Evolutionary conservation across 2,329 filamentous ascomycete genomes (phyloP), one percentile per base, ranked within the genome.

Genomic region (Venturia oleaginea): DNA sequence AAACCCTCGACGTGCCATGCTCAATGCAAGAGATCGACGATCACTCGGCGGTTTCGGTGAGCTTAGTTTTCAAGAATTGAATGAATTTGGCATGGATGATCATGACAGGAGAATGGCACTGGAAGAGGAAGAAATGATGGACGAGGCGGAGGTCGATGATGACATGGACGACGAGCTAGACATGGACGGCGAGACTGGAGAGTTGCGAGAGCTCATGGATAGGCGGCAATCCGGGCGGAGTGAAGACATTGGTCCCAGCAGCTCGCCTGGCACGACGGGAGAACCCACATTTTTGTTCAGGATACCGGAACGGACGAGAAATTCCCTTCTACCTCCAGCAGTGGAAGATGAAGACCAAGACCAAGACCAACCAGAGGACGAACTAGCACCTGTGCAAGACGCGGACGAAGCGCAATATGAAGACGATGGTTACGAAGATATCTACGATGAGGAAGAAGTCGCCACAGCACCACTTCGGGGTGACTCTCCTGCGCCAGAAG

Each of bases 31-130:
- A 37, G 51, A 79, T 4, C 76, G 79, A n/a, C 78, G 80, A 1
- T 81, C 80, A 3, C 75, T 81, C 17, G 79, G 81, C 30, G 79
- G 73, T 27, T 46, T 46, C 24, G 60, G 34, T 43, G 64, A 64
- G 22, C 43, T 48, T 17, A 43, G 78, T 64, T 83, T 83, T 68
- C 79, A 74, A 1, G 80, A 81, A 64, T 67, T 78, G 59, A 79
- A 76, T 22, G 74, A 75, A 38, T 66, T 76, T 2, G 73, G 71
- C 10, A 68, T 71, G 11, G 72, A 73, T 19, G 71, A 70, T 55
- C 15, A 22, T 32, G 51, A 57, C 15, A 57, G 51, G 30, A 27
- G 51, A 57, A 34, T 61, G 79, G 80, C 62, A 76, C 7, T 62
- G 5, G 24, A 37, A 37, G 61, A 19, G 24, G 13, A 34, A 34